Percentiles rank a stretch among this genome's conserved stretches.
These are phyloP conservation scores for Dioscorea dumetorum DNA, from an alignment of 106 monocot genomes.

Conservation along the genomic window DNA sequence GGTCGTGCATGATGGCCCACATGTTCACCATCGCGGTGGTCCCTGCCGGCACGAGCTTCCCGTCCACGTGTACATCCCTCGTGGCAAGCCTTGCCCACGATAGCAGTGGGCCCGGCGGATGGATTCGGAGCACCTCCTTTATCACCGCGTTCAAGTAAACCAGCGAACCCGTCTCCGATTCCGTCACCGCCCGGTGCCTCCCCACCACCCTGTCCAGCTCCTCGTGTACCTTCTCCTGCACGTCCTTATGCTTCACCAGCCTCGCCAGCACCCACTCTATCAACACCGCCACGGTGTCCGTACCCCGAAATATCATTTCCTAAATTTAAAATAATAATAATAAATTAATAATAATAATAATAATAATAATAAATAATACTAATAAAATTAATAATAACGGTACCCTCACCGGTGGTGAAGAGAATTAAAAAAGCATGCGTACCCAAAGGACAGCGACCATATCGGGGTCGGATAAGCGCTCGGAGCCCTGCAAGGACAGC, in stretches of 20 bases:
- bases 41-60: constrained; percentile 41
- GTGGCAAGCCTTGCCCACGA: constrained; percentile 71
- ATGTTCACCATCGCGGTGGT: constrained; percentile 85
- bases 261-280: constrained; percentile 73
- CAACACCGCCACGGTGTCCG: constrained; percentile 69
- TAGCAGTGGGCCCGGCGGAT: constrained; percentile 76
- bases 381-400: neutral
- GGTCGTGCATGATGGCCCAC: constrained; percentile 68
- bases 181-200: constrained; percentile 25
- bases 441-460: constrained; percentile 77
- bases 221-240: constrained; percentile 41
- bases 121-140: constrained; percentile 53
- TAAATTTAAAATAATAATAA: constrained; percentile 5
- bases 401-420: no score
- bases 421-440: constrained; percentile 6
- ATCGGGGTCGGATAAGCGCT: constrained; percentile 46
- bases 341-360: neutral
- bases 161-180: constrained; percentile 22
- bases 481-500: constrained; percentile 34
- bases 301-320: constrained; percentile 89
- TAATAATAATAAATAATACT: no score
- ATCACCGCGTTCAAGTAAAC: constrained; percentile 42
- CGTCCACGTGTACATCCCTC: constrained; percentile 36
- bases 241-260: constrained; percentile 40
- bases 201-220: constrained; percentile 51